phyloP scores from a whole-genome alignment of 176 grass and related monocot species.

The Zizania latifolia region DNA sequence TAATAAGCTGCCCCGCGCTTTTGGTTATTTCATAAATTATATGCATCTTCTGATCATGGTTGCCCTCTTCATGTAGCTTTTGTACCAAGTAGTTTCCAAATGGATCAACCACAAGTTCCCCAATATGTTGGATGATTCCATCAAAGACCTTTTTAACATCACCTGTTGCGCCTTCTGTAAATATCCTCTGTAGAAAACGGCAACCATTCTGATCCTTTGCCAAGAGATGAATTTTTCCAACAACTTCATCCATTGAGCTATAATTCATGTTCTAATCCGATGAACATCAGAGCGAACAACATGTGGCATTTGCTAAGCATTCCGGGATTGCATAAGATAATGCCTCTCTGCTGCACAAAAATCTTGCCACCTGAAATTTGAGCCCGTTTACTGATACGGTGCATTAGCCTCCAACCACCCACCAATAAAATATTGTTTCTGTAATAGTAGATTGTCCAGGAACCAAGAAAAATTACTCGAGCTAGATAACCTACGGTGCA shows the following conservation, averaged over 20 bases:
- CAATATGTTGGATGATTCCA: slow-evolving; percentile 45
- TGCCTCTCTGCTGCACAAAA: slow-evolving; percentile 28
- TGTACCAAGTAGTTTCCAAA: slow-evolving; percentile 67
- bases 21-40: slow-evolving; percentile 63
- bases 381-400: slow-evolving; percentile 28
- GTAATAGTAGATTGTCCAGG: neutral
- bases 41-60: slow-evolving; percentile 40
- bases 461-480: neutral
- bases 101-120: slow-evolving; percentile 57
- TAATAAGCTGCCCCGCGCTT: slow-evolving; percentile 35
- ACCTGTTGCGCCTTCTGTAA: slow-evolving; percentile 36
- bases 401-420: neutral
- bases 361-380: slow-evolving; percentile 22
- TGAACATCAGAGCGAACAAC: slow-evolving; percentile 21
- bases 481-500: neutral
- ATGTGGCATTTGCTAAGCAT: slow-evolving; percentile 25
- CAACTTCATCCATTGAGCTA: slow-evolving; percentile 28
- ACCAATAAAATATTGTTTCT: slow-evolving; percentile 15
- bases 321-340: slow-evolving; percentile 8
- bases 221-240: slow-evolving; percentile 39
- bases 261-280: slow-evolving; percentile 12
- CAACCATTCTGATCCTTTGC: slow-evolving; percentile 66
- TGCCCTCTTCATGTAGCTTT: slow-evolving; percentile 54
- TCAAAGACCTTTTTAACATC: slow-evolving; percentile 54
- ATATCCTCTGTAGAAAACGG: slow-evolving; percentile 51